Evolutionary conservation across 129 eudicot genomes (phyloP).

Genomic region (Scalesia atractyloides): DNA sequence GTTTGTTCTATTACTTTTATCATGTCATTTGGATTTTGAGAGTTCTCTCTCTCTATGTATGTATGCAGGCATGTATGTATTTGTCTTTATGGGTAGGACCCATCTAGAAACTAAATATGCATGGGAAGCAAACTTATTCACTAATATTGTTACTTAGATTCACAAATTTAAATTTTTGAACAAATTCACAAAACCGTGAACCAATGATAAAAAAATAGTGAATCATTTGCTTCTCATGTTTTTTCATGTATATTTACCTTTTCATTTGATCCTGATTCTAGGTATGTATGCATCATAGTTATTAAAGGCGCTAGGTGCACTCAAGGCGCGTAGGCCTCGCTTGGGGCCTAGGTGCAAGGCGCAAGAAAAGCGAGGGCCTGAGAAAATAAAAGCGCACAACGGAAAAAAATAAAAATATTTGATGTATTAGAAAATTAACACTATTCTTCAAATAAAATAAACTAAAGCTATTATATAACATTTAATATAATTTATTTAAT

Average conservation of each 20-base stretch:
- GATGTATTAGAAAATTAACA: too few species aligned
- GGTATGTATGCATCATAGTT: too few species aligned
- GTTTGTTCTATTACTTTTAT: constrained; percentile 8
- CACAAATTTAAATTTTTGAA: not conserved
- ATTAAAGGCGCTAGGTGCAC: too few species aligned
- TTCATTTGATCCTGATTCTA: not conserved
- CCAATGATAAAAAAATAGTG: not conserved
- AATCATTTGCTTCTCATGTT: not conserved
- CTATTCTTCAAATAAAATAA: too few species aligned
- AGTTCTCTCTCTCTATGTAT: constrained; percentile 7
- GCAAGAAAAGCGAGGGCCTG: too few species aligned
- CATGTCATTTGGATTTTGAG: constrained; percentile 13
- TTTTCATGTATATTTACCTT: not conserved
- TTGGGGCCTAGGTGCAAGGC: too few species aligned
- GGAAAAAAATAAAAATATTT: too few species aligned
- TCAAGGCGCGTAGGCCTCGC: too few species aligned
- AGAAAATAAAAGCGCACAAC: too few species aligned
- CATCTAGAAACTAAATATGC: not conserved
- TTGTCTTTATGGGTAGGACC: not conserved
- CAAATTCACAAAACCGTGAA: not conserved
- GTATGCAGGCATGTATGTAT: not conserved
- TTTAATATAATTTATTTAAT: too few species aligned
- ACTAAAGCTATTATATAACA: too few species aligned
- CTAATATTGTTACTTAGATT: not conserved
- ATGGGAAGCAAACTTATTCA: not conserved